These are phyloP conservation scores for Rubia balearica DNA, from an alignment of 305 asterid genomes.

Conservation along the genomic window DNA sequence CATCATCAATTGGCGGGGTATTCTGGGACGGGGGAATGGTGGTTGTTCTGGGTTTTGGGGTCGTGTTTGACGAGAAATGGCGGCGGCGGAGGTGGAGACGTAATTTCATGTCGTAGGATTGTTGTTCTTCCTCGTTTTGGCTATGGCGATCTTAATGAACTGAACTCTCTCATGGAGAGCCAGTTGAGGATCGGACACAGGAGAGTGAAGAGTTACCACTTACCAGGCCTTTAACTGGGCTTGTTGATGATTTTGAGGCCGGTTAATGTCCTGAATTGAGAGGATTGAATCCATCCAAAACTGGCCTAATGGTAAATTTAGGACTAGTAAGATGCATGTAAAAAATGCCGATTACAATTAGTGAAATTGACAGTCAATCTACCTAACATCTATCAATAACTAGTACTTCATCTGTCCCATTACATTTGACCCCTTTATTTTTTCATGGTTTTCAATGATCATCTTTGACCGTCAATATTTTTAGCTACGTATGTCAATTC, in stretches of 20 bases:
- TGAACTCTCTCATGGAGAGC: background rate
- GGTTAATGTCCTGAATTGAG: too few relatives aligned
- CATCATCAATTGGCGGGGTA: slow-evolving; percentile 25
- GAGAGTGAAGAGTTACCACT: background rate
- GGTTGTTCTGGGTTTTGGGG: slow-evolving; percentile 1
- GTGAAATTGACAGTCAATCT: too few relatives aligned
- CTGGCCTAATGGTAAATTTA: too few relatives aligned
- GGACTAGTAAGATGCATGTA: too few relatives aligned
- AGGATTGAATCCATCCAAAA: too few relatives aligned
- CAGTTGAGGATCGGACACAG: background rate
- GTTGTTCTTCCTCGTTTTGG: background rate
- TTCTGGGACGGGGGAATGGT: background rate
- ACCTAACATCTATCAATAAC: too few relatives aligned
- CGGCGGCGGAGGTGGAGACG: slow-evolving; percentile 8
- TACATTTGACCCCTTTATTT: too few relatives aligned
- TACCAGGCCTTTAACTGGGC: background rate
- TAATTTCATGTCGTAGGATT: slow-evolving; percentile 17
- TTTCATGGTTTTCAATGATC: too few relatives aligned
- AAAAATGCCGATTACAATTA: too few relatives aligned
- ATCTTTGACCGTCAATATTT: too few relatives aligned
- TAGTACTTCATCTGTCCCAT: too few relatives aligned
- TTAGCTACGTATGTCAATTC: too few relatives aligned
- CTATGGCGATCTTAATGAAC: background rate
- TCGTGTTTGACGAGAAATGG: slow-evolving; percentile 5
- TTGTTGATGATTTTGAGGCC: background rate